phyloP scores from a whole-genome alignment of 2,329 filamentous ascomycete species.

The Pestalotiopsis fici region DNA sequence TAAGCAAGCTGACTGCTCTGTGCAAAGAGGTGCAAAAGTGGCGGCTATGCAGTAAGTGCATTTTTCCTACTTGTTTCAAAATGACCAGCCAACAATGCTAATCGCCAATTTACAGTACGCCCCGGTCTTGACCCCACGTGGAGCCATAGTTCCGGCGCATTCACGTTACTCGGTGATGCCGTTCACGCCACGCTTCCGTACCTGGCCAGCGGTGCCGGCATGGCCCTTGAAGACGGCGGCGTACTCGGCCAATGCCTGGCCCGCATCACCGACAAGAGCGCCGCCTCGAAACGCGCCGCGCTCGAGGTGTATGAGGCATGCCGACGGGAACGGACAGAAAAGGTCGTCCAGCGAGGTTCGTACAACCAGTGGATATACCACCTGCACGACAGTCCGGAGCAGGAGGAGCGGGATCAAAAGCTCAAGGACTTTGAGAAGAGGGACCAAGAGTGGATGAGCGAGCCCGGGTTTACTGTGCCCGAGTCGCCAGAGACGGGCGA shows the following conservation, averaged over 20 bases:
- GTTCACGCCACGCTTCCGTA: slow-evolving; percentile 68
- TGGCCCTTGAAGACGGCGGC: slow-evolving; percentile 62
- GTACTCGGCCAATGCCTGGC: slow-evolving; percentile 57
- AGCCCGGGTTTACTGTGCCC: slow-evolving; percentile 20
- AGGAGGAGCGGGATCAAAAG: slow-evolving; percentile 49
- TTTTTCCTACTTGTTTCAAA: neutral
- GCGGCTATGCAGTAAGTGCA: slow-evolving; percentile 22
- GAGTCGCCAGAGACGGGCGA: slow-evolving; percentile 33
- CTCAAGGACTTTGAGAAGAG: slow-evolving; percentile 30
- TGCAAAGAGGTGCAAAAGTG: slow-evolving; percentile 61
- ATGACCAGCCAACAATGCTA: neutral
- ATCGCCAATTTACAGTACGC: slow-evolving; percentile 11
- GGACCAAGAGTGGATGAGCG: slow-evolving; percentile 30
- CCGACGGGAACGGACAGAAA: slow-evolving; percentile 58
- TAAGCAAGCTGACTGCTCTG: slow-evolving; percentile 56
- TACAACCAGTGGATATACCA: slow-evolving; percentile 64
- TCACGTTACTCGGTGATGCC: slow-evolving; percentile 63
- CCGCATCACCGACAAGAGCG: slow-evolving; percentile 40
- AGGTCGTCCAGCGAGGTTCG: slow-evolving; percentile 61
- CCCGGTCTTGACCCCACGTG: slow-evolving; percentile 42
- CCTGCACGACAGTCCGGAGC: slow-evolving; percentile 58
- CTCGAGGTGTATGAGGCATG: slow-evolving; percentile 57
- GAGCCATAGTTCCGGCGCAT: slow-evolving; percentile 56
- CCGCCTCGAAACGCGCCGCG: slow-evolving; percentile 32
- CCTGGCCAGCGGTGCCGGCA: slow-evolving; percentile 55